Evolutionary conservation across 73 alveolate species (phyloP), one percentile per base, ranked within the genome.

Genomic region (Symbiodinium natans): DNA sequence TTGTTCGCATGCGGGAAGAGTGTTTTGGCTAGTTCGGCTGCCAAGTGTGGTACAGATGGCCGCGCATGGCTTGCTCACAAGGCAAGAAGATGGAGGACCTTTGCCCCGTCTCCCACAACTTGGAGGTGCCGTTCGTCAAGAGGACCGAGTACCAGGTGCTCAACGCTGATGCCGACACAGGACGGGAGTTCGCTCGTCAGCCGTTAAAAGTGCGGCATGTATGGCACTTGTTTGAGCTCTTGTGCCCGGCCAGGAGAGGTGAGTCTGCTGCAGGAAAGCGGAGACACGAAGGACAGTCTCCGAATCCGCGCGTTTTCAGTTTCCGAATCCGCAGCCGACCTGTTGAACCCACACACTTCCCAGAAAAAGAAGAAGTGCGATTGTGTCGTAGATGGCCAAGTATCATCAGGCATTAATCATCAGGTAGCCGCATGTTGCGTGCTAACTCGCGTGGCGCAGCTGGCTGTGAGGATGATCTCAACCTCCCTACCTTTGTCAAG

Each of bases 401-500:
- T n/a, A n/a, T n/a, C n/a, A n/a, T n/a, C n/a, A n/a, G n/a, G n/a
- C n/a, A n/a, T n/a, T n/a, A n/a, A n/a, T n/a, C n/a, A n/a, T n/a
- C n/a, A n/a, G n/a, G n/a, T n/a, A n/a, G n/a, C n/a, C n/a, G n/a
- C n/a, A n/a, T n/a, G n/a, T 43, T 43, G 56, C 56, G 19, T 43
- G 56, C 19, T 43, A 11, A 43, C 19, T 27, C 42, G 33, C n/a
- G 34, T 43, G 19, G 6, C 11, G 11, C 56, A 43, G n/a, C n/a
- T 27, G 15, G 46, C n/a, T 2, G 31, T 41, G 68, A 89, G 96
- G 99, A 99, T 71, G 99, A 99, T 86, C 95, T 99, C 73, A 99
- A 98, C 99, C 98, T 99, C 94, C 99, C 99, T 36, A 99, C 92
- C 84, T 99, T 99, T 82, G 99, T 99, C 71, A 80, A 94, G 99